A percentile compares a stretch with the other conserved stretches of the same genome.
phyloP scores from a whole-genome alignment of 306 rosid genomes.

The Fagus crenata region DNA sequence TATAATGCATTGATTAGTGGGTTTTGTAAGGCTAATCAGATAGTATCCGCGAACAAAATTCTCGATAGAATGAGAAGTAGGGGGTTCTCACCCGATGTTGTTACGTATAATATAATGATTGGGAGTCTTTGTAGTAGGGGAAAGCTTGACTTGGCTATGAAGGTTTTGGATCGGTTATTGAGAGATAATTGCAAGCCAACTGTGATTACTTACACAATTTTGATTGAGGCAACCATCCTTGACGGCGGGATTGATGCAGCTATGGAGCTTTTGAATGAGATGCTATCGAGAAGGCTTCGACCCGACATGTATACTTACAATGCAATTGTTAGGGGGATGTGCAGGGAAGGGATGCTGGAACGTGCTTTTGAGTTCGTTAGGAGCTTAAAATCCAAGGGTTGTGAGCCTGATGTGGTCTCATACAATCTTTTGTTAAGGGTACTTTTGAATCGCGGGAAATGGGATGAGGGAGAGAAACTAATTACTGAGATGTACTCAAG shows the following conservation, averaged over 20 bases:
- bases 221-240: constrained; percentile 77
- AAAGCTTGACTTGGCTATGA: constrained; percentile 51
- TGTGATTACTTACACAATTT: constrained; percentile 73
- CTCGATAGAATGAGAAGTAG: constrained; percentile 67
- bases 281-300: constrained; percentile 62
- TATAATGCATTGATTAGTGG: constrained; percentile 81
- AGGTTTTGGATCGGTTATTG: constrained; percentile 63
- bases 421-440: constrained; percentile 66
- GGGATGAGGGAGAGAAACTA: constrained; percentile 66
- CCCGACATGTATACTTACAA: constrained; percentile 73
- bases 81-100: constrained; percentile 70
- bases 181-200: constrained; percentile 68
- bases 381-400: constrained; percentile 49
- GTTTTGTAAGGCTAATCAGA: constrained; percentile 54
- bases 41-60: constrained; percentile 58
- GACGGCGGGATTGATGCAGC: constrained; percentile 66
- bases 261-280: constrained; percentile 67
- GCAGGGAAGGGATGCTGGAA: constrained; percentile 68
- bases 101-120: constrained; percentile 80
- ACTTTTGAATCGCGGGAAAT: constrained; percentile 57
- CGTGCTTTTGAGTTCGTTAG: constrained; percentile 59
- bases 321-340: constrained; percentile 73
- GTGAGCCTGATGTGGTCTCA: constrained; percentile 58
- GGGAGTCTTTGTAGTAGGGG: constrained; percentile 73
- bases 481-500: constrained; percentile 52